Conservation (phyloP, 768 basidiomycete species). For the Tylopilus vinaceipallidus region DNA sequence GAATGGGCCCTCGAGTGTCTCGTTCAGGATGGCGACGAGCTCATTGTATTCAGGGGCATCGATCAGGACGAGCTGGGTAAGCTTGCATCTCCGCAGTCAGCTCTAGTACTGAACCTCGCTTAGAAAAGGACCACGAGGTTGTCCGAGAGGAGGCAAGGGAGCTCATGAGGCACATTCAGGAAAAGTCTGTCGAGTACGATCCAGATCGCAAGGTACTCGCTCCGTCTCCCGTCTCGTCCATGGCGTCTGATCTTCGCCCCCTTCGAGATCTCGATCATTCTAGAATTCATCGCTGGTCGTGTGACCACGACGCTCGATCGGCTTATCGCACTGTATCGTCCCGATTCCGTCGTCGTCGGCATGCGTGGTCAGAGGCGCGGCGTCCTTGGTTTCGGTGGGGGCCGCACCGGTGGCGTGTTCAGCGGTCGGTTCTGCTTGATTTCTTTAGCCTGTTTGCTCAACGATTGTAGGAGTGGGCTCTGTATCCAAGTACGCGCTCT, state of each 20-base stretch:
- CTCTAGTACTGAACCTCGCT: background rate
- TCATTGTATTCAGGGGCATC: conserved; percentile 88
- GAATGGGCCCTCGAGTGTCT: conserved; percentile 91
- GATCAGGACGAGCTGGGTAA: conserved; percentile 82
- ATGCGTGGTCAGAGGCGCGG: conserved; percentile 67
- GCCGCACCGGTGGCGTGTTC: conserved; percentile 24
- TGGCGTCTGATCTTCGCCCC: background rate
- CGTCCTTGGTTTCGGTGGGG: conserved; percentile 43
- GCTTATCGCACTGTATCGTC: conserved; percentile 87
- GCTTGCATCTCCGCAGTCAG: conserved; percentile 12
- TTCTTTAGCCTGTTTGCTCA: background rate
- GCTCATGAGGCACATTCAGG: conserved; percentile 76
- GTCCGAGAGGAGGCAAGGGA: conserved; percentile 84
- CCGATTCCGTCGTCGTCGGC: conserved; percentile 91
- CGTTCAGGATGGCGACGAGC: conserved; percentile 86
- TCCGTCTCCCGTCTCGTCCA: conserved; percentile 8
- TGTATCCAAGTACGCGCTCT: conserved; percentile 73
- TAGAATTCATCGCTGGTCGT: conserved; percentile 92
- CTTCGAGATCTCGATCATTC: conserved; percentile 75
- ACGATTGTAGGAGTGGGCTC: conserved; percentile 52
- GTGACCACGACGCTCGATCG: conserved; percentile 89
- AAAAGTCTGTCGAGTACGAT: conserved; percentile 75
- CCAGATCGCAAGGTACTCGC: conserved; percentile 63
- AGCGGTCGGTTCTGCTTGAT: conserved; percentile 13
- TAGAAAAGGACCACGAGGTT: conserved; percentile 74